Evolutionary conservation across 768 basidiomycete species (phyloP).

Genomic region (Gymnopilus dilepis): DNA sequence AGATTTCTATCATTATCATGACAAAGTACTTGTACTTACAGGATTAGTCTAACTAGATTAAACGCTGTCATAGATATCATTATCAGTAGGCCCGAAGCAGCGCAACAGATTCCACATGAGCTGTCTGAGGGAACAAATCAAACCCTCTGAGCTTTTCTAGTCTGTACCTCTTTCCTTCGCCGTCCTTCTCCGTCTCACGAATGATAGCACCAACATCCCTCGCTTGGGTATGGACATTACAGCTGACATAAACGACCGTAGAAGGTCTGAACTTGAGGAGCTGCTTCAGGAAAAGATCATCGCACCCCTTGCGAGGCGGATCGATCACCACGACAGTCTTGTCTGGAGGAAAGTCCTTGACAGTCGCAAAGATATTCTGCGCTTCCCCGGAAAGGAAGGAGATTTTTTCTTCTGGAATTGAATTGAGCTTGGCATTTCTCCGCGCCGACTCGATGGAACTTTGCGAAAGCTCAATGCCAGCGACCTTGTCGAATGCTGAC

Average conservation of each 20-base stretch:
- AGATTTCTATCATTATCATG: neutral
- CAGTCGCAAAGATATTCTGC: slow-evolving; percentile 78
- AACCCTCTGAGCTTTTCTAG: slow-evolving; percentile 88
- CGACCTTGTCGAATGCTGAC: slow-evolving; percentile 71
- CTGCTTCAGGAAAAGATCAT: slow-evolving; percentile 78
- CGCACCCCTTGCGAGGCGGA: slow-evolving; percentile 95
- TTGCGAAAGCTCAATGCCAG: slow-evolving; percentile 86
- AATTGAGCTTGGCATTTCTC: slow-evolving; percentile 69
- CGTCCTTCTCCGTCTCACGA: slow-evolving; percentile 45
- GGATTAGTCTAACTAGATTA: neutral
- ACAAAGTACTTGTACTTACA: neutral
- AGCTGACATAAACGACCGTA: slow-evolving; percentile 89
- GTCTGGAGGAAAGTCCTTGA: slow-evolving; percentile 65
- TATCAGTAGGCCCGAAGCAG: slow-evolving; percentile 55
- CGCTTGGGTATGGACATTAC: slow-evolving; percentile 94
- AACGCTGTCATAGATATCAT: neutral
- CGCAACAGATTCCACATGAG: slow-evolving; percentile 88
- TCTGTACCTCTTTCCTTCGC: slow-evolving; percentile 58
- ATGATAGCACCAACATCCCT: slow-evolving; percentile 83
- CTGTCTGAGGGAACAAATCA: slow-evolving; percentile 96
- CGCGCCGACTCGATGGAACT: slow-evolving; percentile 74
- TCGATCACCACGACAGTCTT: slow-evolving; percentile 81
- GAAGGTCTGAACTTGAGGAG: slow-evolving; percentile 69
- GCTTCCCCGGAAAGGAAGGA: slow-evolving; percentile 85
- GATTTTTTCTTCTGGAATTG: slow-evolving; percentile 59